Percentiles rank a stretch among this genome's conserved stretches.
Conservation (phyloP, 805 yeast species). For the Candida morakotiae region DNA sequence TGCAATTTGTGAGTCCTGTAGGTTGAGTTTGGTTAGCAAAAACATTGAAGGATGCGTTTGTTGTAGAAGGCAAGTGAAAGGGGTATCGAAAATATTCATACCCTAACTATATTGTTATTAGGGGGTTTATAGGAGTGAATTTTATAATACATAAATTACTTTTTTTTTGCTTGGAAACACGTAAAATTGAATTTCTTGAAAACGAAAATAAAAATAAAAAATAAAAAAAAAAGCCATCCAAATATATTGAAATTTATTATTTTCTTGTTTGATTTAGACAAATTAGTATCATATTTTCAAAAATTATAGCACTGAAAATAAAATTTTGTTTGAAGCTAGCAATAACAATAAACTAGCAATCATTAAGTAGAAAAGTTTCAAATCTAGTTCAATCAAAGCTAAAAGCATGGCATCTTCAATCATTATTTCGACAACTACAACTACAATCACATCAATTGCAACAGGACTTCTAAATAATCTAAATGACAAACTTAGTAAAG, state of each 20-base stretch:
- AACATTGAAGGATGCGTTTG: constrained; percentile 80
- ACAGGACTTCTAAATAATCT: background rate
- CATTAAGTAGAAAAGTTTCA: too few relatives aligned
- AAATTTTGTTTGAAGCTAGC: too few relatives aligned
- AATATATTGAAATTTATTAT: too few relatives aligned
- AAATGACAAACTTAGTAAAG: background rate
- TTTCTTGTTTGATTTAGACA: too few relatives aligned
- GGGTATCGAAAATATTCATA: constrained; percentile 55
- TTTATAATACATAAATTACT: too few relatives aligned
- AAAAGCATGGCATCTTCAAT: constrained; percentile 3
- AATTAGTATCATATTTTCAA: too few relatives aligned
- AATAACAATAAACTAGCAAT: too few relatives aligned
- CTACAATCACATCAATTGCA: constrained; percentile 6
- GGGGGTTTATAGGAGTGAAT: background rate
- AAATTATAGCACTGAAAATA: too few relatives aligned
- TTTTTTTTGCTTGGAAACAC: too few relatives aligned
- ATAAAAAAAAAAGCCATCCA: background rate
- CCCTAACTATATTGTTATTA: constrained; percentile 32
- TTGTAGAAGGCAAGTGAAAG: constrained; percentile 71
- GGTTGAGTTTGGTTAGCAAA: constrained; percentile 66
- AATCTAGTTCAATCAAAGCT: too few relatives aligned
- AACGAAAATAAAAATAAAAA: background rate
- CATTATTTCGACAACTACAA: constrained; percentile 3
- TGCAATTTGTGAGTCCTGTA: constrained; percentile 81
- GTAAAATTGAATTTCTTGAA: background rate